Conservation (phyloP, 352 stramenopile species). For the Blastocystis sp. region DNA sequence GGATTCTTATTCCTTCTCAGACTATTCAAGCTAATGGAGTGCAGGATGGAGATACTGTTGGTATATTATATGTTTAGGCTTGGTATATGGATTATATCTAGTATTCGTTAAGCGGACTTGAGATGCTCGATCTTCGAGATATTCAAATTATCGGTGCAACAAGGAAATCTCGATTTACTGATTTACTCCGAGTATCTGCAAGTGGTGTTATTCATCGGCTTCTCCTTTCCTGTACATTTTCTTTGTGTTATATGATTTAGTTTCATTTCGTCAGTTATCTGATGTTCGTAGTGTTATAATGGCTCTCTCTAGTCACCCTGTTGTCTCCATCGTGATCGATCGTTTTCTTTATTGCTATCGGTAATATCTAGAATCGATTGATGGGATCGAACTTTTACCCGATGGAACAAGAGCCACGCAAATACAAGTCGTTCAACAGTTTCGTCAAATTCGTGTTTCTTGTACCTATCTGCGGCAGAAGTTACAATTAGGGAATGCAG, state of each 20-base stretch:
- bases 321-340: neutral
- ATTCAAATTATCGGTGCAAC: neutral
- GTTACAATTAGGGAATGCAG: neutral
- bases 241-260: neutral
- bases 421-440: neutral
- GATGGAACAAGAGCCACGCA: neutral
- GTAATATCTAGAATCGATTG: neutral
- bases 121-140: neutral
- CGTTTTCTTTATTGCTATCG: neutral
- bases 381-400: neutral
- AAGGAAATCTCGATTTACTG: neutral
- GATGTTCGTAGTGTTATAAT: neutral
- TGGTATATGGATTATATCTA: neutral
- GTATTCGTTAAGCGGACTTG: neutral
- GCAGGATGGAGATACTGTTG: neutral
- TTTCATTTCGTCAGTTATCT: neutral
- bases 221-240: neutral
- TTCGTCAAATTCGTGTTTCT: neutral
- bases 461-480: neutral
- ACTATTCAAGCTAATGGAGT: slow-evolving; percentile 16
- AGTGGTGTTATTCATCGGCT: neutral
- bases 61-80: neutral
- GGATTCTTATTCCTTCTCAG: neutral
- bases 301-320: neutral
- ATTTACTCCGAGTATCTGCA: neutral